These are phyloP conservation scores for Lyophyllum decastes DNA, from an alignment of 768 basidiomycete genomes.

Conservation along the genomic window DNA sequence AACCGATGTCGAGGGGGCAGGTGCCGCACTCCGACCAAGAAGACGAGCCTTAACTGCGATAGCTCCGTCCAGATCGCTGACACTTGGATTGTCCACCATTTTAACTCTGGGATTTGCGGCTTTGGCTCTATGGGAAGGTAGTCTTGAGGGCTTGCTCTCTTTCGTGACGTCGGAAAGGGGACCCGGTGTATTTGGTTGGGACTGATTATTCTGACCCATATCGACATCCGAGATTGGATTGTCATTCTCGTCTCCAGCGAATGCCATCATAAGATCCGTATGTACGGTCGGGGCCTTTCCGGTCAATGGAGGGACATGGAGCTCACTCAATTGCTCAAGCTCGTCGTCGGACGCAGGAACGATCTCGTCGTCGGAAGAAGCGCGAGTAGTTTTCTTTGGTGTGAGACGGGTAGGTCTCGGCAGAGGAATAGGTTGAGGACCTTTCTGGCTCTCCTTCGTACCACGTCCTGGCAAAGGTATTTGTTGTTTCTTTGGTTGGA, in stretches of 20 bases:
- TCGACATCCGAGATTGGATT: not conserved
- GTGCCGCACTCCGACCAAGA: constrained; percentile 22
- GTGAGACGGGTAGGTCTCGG: constrained; percentile 9
- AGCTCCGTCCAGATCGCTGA: constrained; percentile 33
- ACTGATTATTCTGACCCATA: not conserved
- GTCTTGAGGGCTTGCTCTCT: not conserved
- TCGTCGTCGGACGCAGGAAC: constrained; percentile 37
- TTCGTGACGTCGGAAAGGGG: not conserved
- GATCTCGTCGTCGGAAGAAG: constrained; percentile 26
- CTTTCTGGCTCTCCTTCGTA: constrained; percentile 3
- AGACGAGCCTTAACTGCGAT: constrained; percentile 54
- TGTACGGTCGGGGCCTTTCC: not conserved
- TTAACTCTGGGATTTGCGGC: constrained; percentile 56
- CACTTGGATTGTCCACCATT: constrained; percentile 44
- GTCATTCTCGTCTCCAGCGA: not conserved
- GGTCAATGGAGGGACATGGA: not conserved
- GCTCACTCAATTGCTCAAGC: constrained; percentile 24
- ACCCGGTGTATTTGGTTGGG: not conserved
- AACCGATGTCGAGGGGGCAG: constrained; percentile 7
- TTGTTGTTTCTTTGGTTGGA: constrained; percentile 1
- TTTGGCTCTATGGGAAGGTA: constrained; percentile 48
- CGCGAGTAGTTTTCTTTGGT: constrained; percentile 23
- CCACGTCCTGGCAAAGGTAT: constrained; percentile 5
- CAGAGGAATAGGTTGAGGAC: constrained; percentile 16
- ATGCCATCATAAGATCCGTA: not conserved